Evolutionary conservation across 2,329 filamentous ascomycete species (phyloP).

Genomic region (Fusarium ramigenum): DNA sequence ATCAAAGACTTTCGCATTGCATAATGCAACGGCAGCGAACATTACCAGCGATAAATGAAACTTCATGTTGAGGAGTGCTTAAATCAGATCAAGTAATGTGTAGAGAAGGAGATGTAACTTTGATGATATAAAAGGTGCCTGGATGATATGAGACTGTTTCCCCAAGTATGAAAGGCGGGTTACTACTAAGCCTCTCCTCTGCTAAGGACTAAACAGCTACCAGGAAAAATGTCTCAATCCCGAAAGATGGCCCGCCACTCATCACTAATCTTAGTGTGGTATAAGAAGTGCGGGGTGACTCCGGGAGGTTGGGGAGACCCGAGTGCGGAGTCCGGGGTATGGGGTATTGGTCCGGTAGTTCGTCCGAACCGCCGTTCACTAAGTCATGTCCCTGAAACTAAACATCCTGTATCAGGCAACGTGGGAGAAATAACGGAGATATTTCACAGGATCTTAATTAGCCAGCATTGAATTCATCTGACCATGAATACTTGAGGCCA

Average conservation of each 20-base stretch:
- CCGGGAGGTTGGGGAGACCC: neutral
- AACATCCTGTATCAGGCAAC: accelerated
- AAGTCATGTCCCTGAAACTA: too few species aligned
- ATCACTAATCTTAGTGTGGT: neutral
- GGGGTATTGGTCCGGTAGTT: too few species aligned
- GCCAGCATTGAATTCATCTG: too few species aligned
- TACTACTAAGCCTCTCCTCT: neutral
- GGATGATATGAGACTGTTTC: too few species aligned
- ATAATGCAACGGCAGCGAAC: neutral
- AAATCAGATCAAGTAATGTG: accelerated
- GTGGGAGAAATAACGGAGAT: too few species aligned
- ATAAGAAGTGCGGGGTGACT: neutral
- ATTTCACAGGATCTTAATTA: too few species aligned
- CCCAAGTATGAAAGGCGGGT: accelerated
- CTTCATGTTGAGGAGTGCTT: neutral
- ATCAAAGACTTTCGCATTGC: neutral
- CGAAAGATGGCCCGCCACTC: neutral
- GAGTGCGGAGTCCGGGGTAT: neutral
- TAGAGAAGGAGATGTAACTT: neutral
- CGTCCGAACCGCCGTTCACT: too few species aligned
- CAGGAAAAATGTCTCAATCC: neutral
- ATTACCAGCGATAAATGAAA: neutral
- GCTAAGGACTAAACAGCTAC: neutral
- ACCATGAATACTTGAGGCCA: too few species aligned
- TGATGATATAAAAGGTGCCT: neutral